Percentiles rank a stretch among this genome's conserved stretches.
These are phyloP conservation scores for Rhytidiadelphus loreus DNA, from an alignment of 225 moss, liverwort and hornwort species.

Conservation along the genomic window DNA sequence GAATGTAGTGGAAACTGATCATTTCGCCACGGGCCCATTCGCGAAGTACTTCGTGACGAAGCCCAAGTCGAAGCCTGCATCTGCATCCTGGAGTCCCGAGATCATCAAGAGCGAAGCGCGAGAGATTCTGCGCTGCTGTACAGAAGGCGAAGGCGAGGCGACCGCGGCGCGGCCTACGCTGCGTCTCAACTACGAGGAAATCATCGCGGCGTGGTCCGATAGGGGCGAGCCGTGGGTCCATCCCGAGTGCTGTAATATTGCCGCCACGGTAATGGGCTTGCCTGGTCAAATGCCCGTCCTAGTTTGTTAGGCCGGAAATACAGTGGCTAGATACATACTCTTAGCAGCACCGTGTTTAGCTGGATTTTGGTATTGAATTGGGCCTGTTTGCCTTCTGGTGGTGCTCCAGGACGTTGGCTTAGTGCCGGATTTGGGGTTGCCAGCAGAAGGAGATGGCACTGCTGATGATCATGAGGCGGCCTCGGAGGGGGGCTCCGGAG, in stretches of 20 bases:
- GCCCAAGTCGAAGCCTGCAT: background rate
- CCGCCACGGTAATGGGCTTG: slow-evolving; percentile 22
- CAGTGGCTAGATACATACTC: background rate
- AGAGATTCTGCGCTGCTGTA: slow-evolving; percentile 40
- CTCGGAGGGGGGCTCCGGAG: background rate
- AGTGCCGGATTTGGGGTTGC: slow-evolving; percentile 42
- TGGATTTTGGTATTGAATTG: background rate
- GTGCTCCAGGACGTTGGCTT: slow-evolving; percentile 39
- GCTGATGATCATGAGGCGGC: slow-evolving; percentile 7
- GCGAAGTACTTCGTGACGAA: slow-evolving; percentile 26
- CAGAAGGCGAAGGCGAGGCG: slow-evolving; percentile 6
- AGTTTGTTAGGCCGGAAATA: background rate
- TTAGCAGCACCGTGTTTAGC: background rate
- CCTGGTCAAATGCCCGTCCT: slow-evolving; percentile 9
- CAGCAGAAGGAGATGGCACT: background rate
- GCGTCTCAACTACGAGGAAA: slow-evolving; percentile 49
- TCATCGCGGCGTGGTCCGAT: slow-evolving; percentile 48
- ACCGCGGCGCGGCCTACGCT: slow-evolving; percentile 4
- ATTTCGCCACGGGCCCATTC: slow-evolving; percentile 13
- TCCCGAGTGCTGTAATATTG: background rate
- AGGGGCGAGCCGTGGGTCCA: slow-evolving; percentile 44
- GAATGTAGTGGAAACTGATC: background rate
- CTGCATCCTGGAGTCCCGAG: background rate
- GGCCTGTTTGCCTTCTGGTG: background rate
- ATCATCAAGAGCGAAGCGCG: slow-evolving; percentile 34